A percentile compares a stretch with the other conserved stretches of the same genome.
These are phyloP conservation scores for Globisporangium heterothallicum DNA, from an alignment of 352 stramenopile genomes.

Conservation along the genomic window DNA sequence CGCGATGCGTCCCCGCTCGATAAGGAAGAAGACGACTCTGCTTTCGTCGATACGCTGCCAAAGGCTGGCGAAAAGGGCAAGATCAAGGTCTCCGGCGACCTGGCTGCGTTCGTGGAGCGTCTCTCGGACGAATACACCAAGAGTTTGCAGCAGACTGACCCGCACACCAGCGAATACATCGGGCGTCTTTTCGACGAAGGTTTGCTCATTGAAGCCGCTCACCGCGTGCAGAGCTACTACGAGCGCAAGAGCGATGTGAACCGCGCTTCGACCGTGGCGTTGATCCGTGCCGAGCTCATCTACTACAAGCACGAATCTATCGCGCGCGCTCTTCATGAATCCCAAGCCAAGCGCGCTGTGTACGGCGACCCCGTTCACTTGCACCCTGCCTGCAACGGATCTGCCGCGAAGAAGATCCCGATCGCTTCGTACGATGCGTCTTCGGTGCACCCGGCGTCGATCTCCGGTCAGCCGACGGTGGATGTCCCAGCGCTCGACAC, in stretches of 20 bases:
- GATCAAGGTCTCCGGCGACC: slow-evolving; percentile 88
- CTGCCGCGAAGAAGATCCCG: slow-evolving; percentile 28
- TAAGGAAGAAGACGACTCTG: slow-evolving; percentile 82
- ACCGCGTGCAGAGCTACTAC: slow-evolving; percentile 90
- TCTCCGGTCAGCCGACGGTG: slow-evolving; percentile 68
- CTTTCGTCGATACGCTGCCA: slow-evolving; percentile 73
- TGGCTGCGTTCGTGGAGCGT: slow-evolving; percentile 87
- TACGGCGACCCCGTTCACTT: slow-evolving; percentile 83
- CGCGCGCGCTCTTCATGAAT: slow-evolving; percentile 65
- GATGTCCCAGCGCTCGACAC: slow-evolving; percentile 48
- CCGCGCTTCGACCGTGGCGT: slow-evolving; percentile 85
- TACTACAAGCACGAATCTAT: slow-evolving; percentile 98
- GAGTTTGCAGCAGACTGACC: slow-evolving; percentile 94
- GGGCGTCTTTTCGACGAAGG: slow-evolving; percentile 91
- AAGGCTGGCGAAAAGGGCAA: slow-evolving; percentile 63
- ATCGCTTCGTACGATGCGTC: slow-evolving; percentile 52
- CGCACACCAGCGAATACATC: slow-evolving; percentile 95
- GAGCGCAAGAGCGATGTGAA: slow-evolving; percentile 60
- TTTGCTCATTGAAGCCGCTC: slow-evolving; percentile 83
- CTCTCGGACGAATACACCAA: slow-evolving; percentile 98
- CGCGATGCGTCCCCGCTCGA: slow-evolving; percentile 65
- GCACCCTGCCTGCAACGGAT: slow-evolving; percentile 82
- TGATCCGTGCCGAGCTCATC: slow-evolving; percentile 93
- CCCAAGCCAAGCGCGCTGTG: slow-evolving; percentile 74
- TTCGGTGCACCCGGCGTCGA: slow-evolving; percentile 67